These are phyloP conservation scores for Daldinia sp. DNA, from an alignment of 2,329 filamentous ascomycete species.

Conservation along the genomic window DNA sequence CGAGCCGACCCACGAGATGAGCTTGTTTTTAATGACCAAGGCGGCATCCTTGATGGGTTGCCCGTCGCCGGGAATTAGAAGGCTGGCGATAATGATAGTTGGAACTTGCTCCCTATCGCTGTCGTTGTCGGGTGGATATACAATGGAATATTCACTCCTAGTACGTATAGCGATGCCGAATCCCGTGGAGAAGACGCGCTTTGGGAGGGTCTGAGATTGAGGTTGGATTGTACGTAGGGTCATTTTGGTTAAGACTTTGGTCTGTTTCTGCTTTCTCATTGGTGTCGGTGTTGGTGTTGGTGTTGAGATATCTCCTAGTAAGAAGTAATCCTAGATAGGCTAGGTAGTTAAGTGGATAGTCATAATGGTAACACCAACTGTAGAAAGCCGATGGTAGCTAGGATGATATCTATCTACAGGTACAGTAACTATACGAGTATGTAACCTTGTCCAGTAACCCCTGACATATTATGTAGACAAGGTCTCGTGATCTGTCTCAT, in stretches of 20 bases:
- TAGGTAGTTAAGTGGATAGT: slow-evolving; percentile 13
- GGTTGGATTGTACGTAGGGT: slow-evolving; percentile 33
- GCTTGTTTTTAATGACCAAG: slow-evolving; percentile 49
- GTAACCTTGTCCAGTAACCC: background rate
- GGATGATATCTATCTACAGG: too few relatives aligned
- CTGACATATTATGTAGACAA: too few relatives aligned
- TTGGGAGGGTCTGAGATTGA: slow-evolving; percentile 21
- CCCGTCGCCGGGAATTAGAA: slow-evolving; percentile 52
- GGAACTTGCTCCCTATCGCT: slow-evolving; percentile 43
- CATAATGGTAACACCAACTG: slow-evolving; percentile 8
- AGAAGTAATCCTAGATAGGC: background rate
- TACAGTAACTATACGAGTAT: too few relatives aligned
- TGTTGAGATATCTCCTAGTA: background rate
- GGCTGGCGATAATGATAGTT: slow-evolving; percentile 47
- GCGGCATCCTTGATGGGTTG: slow-evolving; percentile 46
- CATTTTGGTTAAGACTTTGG: slow-evolving; percentile 32
- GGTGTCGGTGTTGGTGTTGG: too few relatives aligned
- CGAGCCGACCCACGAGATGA: slow-evolving; percentile 52
- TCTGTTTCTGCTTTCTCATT: background rate
- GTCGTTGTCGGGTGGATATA: background rate
- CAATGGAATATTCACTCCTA: slow-evolving; percentile 27
- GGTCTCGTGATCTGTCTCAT: too few relatives aligned
- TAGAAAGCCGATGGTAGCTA: slow-evolving; percentile 17
- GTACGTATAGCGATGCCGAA: slow-evolving; percentile 44
- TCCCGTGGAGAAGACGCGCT: slow-evolving; percentile 43